phyloP scores from a whole-genome alignment of 2,329 filamentous ascomycete species.

The Aureobasidium melanogenum region DNA sequence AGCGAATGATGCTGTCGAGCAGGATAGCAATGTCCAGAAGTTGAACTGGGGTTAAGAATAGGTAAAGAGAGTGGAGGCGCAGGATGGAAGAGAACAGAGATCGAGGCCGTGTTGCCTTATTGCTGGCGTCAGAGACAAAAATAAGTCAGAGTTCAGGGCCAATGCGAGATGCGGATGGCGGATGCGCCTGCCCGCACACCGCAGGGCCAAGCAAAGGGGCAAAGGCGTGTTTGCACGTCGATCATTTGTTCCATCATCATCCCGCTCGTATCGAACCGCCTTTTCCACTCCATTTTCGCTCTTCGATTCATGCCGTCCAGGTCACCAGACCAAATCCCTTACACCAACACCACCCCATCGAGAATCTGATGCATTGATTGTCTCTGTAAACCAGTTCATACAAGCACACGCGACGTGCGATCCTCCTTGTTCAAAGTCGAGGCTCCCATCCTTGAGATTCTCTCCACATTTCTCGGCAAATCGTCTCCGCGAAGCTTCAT shows the following conservation, averaged over 20 bases:
- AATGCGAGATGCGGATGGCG: constrained; percentile 4
- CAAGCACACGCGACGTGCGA: not conserved
- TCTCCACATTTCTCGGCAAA: not conserved
- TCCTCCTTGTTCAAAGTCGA: not conserved
- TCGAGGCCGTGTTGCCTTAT: not conserved
- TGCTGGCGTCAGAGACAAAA: constrained; percentile 9
- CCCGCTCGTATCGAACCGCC: constrained; percentile 6
- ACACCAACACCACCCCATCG: not conserved
- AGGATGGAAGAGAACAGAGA: not conserved
- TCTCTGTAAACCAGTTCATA: not conserved
- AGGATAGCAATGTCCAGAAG: not conserved
- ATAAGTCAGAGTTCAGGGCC: constrained; percentile 6
- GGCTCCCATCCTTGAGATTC: not conserved
- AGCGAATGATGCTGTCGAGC: not conserved
- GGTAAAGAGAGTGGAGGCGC: not conserved
- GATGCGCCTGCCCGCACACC: not conserved
- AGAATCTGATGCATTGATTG: not conserved
- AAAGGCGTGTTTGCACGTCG: not conserved
- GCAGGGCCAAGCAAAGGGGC: constrained; percentile 6
- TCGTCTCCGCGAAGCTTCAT: not conserved
- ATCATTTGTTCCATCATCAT: not conserved
- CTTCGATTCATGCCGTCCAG: not conserved
- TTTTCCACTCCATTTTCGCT: not conserved
- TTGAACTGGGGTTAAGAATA: not conserved
- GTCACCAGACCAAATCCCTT: not conserved